These are phyloP conservation scores for Globisporangium carolinianum DNA, from an alignment of 352 stramenopile species.

Conservation along the genomic window DNA sequence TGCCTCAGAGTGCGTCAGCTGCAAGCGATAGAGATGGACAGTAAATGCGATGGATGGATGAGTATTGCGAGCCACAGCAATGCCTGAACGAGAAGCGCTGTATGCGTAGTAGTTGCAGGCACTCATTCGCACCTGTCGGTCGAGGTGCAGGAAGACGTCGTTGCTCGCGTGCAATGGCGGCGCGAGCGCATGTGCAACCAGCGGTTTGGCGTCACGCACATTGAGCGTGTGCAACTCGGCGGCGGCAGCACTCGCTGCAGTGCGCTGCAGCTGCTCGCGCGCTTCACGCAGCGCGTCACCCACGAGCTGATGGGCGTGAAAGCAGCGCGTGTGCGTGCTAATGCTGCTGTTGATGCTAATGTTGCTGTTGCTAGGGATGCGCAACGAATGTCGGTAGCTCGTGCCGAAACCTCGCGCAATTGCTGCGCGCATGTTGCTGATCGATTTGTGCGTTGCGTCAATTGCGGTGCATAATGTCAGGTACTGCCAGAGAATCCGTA, in stretches of 20 bases:
- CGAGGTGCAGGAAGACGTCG: conserved; percentile 43
- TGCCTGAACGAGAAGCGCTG: too few relatives aligned
- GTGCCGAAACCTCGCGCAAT: too few relatives aligned
- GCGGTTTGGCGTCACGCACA: conserved; percentile 33
- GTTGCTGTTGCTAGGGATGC: too few relatives aligned
- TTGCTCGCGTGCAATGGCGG: conserved; percentile 28
- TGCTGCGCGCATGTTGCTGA: too few relatives aligned
- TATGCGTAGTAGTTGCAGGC: too few relatives aligned
- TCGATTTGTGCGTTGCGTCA: too few relatives aligned
- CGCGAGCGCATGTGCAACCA: conserved; percentile 39
- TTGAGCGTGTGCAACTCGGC: neutral
- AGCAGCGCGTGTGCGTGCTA: neutral
- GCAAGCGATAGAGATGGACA: neutral
- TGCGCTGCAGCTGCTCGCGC: conserved; percentile 6
- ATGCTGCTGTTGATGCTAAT: too few relatives aligned
- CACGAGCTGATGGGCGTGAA: neutral
- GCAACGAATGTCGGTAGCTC: too few relatives aligned
- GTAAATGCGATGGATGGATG: too few relatives aligned
- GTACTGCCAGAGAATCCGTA: too few relatives aligned
- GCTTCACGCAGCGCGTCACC: neutral
- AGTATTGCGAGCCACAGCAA: too few relatives aligned
- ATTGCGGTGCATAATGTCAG: too few relatives aligned
- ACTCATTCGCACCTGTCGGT: conserved; percentile 20
- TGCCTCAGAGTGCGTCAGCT: conserved; percentile 33
- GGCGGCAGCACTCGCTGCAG: neutral